Evolutionary conservation across 1,284 basidiomycete genomes (phyloP).

Genomic region (Tylopilus orsonianus): DNA sequence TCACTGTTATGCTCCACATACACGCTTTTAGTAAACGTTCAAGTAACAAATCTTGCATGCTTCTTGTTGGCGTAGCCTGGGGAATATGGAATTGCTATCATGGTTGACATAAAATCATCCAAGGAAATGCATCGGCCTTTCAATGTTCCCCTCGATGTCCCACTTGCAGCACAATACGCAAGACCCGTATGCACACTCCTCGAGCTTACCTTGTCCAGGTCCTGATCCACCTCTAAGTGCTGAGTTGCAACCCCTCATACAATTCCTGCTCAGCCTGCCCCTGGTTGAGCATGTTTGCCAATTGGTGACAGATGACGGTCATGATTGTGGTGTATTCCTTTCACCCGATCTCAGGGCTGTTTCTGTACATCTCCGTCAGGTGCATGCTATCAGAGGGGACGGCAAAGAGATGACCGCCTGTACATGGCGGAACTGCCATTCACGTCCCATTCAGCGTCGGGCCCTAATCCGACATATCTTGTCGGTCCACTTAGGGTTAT

Average conservation of each 20-base stretch:
- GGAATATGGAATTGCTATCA: too few relatives aligned
- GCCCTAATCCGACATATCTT: constrained; percentile 10
- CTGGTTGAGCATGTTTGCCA: background rate
- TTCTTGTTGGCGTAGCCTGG: too few relatives aligned
- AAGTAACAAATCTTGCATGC: too few relatives aligned
- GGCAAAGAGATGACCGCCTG: background rate
- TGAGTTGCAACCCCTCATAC: background rate
- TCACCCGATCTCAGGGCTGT: background rate
- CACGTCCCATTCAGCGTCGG: background rate
- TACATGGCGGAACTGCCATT: constrained; percentile 4
- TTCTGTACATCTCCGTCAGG: constrained; percentile 2
- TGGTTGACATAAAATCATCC: background rate
- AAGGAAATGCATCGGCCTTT: background rate
- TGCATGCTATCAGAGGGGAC: background rate
- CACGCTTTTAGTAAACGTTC: too few relatives aligned
- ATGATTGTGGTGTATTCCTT: background rate
- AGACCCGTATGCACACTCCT: background rate
- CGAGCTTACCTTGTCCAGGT: too few relatives aligned
- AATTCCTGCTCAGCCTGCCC: background rate
- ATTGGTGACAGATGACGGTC: background rate
- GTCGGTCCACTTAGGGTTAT: constrained; percentile 3
- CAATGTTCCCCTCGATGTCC: background rate
- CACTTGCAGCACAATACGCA: background rate
- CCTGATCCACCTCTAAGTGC: background rate
- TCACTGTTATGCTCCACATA: too few relatives aligned